Percentiles rank a stretch among this genome's conserved stretches.
These are phyloP conservation scores for Thraustotheca clavata DNA, from an alignment of 352 stramenopile species.

Conservation along the genomic window DNA sequence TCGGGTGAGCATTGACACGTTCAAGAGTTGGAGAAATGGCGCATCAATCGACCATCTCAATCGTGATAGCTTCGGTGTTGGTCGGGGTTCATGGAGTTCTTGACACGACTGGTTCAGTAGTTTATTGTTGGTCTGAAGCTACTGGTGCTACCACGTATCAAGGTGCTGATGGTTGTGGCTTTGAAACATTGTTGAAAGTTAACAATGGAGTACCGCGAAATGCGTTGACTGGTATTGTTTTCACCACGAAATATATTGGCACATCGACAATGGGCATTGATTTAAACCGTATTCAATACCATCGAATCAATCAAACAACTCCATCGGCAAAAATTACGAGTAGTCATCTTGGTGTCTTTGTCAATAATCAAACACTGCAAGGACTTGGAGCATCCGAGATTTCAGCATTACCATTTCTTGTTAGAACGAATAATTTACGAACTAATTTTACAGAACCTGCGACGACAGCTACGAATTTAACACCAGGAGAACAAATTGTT, in stretches of 20 bases:
- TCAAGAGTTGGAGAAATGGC: too few relatives aligned
- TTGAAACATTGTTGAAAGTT: not conserved
- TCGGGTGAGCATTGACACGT: too few relatives aligned
- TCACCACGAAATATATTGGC: not conserved
- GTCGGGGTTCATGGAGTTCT: not conserved
- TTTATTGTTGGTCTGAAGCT: not conserved
- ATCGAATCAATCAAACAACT: not conserved
- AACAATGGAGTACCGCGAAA: not conserved
- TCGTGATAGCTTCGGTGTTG: not conserved
- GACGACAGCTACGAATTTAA: not conserved
- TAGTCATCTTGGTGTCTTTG: not conserved
- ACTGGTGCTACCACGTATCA: not conserved
- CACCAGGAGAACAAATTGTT: not conserved
- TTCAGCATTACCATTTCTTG: not conserved
- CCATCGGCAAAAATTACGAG: not conserved
- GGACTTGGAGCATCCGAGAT: not conserved
- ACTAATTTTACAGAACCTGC: not conserved
- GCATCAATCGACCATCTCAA: too few relatives aligned
- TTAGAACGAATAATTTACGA: not conserved
- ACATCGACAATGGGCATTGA: not conserved
- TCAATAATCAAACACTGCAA: not conserved
- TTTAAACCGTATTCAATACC: not conserved
- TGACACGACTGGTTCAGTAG: not conserved
- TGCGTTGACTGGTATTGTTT: not conserved
- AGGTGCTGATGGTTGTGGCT: not conserved